phyloP scores from a whole-genome alignment of 1,284 basidiomycete genomes.

The Cryptococcus deneoformans region DNA sequence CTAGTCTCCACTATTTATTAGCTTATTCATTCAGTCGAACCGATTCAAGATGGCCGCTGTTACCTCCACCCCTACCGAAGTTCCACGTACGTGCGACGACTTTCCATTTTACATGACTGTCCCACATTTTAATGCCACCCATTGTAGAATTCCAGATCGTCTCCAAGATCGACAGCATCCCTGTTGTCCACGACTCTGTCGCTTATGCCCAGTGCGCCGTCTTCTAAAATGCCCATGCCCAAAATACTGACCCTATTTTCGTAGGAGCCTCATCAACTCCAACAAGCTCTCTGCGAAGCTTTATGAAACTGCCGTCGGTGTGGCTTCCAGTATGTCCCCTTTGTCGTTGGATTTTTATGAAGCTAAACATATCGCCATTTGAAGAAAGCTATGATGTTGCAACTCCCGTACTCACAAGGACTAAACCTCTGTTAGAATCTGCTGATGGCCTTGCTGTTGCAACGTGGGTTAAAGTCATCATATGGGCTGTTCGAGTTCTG shows the following conservation, averaged over 20 bases:
- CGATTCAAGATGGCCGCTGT: not conserved
- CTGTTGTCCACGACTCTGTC: conserved; percentile 47
- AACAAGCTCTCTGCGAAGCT: conserved; percentile 38
- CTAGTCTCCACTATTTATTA: not conserved
- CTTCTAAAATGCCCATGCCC: not conserved
- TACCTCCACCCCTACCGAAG: not conserved
- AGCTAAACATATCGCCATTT: not conserved
- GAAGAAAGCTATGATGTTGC: conserved; percentile 44
- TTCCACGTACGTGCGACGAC: not conserved
- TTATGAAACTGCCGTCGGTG: conserved; percentile 39
- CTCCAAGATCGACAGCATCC: conserved; percentile 42
- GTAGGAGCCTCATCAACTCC: conserved; percentile 12
- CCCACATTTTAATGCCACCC: not conserved
- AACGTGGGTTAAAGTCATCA: conserved; percentile 25
- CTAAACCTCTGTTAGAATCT: conserved; percentile 45
- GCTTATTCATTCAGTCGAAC: not conserved
- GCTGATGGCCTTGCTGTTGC: conserved; percentile 48
- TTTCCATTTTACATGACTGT: not conserved
- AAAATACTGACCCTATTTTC: not conserved
- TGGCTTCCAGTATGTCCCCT: conserved; percentile 40
- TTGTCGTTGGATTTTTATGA: not conserved
- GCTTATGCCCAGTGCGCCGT: conserved; percentile 45
- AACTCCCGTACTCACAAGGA: conserved; percentile 40
- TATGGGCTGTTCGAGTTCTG: not conserved
- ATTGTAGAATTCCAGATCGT: conserved; percentile 47